A percentile compares a stretch with the other conserved stretches of the same genome.
Conservation (phyloP, 345 rosid genomes). For the Gossypium anomalum region DNA sequence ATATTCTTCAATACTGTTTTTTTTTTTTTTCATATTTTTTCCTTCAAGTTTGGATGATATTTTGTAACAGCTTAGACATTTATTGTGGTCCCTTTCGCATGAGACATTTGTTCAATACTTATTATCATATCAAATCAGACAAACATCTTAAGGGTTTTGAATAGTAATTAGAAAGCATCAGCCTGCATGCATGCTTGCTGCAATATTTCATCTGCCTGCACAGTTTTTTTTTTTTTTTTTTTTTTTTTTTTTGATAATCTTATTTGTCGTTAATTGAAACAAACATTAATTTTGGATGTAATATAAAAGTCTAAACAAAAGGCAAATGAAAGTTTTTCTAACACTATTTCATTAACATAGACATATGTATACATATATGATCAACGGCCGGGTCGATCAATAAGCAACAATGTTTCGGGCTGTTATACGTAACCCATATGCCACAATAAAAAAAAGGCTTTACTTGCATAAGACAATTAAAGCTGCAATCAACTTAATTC, state of each 20-base stretch:
- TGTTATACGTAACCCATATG: constrained; percentile 2
- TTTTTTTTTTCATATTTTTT: neutral
- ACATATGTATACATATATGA: constrained; percentile 9
- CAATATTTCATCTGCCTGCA: no score
- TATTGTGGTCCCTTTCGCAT: neutral
- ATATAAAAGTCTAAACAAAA: neutral
- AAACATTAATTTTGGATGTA: neutral
- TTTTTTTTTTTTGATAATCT: neutral
- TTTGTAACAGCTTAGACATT: neutral
- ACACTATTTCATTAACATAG: constrained; percentile 18
- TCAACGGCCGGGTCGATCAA: constrained; percentile 16
- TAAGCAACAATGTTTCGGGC: neutral
- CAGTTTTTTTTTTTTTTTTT: no score
- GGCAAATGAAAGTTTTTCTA: neutral
- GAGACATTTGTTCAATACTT: neutral
- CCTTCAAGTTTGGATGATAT: neutral
- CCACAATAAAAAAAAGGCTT: neutral
- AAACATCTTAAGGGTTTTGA: no score
- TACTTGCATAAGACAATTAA: neutral
- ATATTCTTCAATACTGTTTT: neutral
- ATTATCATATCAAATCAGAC: neutral
- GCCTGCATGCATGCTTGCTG: no score
- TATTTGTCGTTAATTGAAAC: neutral
- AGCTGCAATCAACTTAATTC: constrained; percentile 14
- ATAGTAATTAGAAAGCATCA: neutral